phyloP scores from a whole-genome alignment of 495 filamentous ascomycete species.

The Talaromyces nanjingensis region DNA sequence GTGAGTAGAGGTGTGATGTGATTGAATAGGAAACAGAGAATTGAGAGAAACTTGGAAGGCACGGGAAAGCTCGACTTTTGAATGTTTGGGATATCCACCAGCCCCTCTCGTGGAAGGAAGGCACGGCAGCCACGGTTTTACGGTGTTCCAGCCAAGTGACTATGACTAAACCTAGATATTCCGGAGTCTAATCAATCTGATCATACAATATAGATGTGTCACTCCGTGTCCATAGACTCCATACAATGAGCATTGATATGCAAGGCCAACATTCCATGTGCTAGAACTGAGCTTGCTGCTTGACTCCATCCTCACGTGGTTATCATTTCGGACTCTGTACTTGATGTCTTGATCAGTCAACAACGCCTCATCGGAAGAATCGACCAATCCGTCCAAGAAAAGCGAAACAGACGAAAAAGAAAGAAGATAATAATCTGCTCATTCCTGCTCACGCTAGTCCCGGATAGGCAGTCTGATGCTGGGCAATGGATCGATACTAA shows the following conservation, averaged over 20 bases:
- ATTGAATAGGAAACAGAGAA: not conserved
- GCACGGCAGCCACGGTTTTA: not conserved
- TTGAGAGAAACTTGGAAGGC: not conserved
- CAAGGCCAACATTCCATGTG: not conserved
- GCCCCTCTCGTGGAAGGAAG: not conserved
- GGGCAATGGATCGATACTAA: not conserved
- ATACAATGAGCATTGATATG: not conserved
- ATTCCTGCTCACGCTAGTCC: conserved; percentile 9
- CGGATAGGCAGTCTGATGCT: not conserved
- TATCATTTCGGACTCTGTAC: not conserved
- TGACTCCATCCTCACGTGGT: not conserved
- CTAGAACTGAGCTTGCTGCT: no score
- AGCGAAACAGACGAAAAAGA: not conserved
- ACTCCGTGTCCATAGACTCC: not conserved
- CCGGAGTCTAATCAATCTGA: not conserved
- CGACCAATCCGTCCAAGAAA: not conserved
- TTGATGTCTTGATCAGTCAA: no score
- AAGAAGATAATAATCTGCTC: conserved; percentile 11
- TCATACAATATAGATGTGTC: not conserved
- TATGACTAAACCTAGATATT: not conserved
- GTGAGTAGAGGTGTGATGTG: not conserved
- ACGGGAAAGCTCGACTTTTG: not conserved
- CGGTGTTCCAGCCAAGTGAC: no score
- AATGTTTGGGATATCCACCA: not conserved
- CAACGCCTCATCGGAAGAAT: not conserved